A percentile compares a stretch with the other conserved stretches of the same genome.
These are phyloP conservation scores for Suhomyces emberorum DNA, from an alignment of 805 yeast genomes.

Conservation along the genomic window DNA sequence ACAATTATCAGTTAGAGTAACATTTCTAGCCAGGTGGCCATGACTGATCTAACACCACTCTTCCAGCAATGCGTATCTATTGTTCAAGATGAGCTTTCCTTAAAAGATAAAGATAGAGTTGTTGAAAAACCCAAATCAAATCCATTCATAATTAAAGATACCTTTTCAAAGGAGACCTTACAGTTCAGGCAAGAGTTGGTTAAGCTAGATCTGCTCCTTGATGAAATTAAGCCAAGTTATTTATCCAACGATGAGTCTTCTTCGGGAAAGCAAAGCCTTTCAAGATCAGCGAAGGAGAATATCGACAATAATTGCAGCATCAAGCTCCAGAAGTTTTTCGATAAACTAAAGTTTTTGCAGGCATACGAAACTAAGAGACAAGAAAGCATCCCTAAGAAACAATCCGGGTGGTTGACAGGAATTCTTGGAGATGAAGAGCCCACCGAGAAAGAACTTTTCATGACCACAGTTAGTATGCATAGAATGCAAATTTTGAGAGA, in stretches of 20 bases:
- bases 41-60: slow-evolving; percentile 49
- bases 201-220: slow-evolving; percentile 30
- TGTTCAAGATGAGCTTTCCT: slow-evolving; percentile 32
- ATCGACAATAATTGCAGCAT: slow-evolving; percentile 54
- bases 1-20: not conserved
- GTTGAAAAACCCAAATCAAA: slow-evolving; percentile 7
- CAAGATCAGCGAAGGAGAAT: slow-evolving; percentile 48
- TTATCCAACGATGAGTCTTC: slow-evolving; percentile 20
- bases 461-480: slow-evolving; percentile 39
- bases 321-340: slow-evolving; percentile 50
- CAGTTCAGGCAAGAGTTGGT: slow-evolving; percentile 32
- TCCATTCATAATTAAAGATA: slow-evolving; percentile 26
- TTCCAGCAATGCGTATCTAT: slow-evolving; percentile 47
- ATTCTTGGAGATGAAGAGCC: slow-evolving; percentile 33
- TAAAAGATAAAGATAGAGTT: slow-evolving; percentile 5
- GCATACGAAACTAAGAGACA: slow-evolving; percentile 50
- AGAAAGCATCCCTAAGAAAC: slow-evolving; percentile 11
- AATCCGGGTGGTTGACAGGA: slow-evolving; percentile 11
- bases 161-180: slow-evolving; percentile 39
- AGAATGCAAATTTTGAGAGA: slow-evolving; percentile 50
- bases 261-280: slow-evolving; percentile 19
- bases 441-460: slow-evolving; percentile 31
- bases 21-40: slow-evolving; percentile 10
- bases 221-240: slow-evolving; percentile 33
- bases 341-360: slow-evolving; percentile 48